Conservation (phyloP, 2,329 filamentous ascomycete species). For the Aureobasidium leucospermi region DNA sequence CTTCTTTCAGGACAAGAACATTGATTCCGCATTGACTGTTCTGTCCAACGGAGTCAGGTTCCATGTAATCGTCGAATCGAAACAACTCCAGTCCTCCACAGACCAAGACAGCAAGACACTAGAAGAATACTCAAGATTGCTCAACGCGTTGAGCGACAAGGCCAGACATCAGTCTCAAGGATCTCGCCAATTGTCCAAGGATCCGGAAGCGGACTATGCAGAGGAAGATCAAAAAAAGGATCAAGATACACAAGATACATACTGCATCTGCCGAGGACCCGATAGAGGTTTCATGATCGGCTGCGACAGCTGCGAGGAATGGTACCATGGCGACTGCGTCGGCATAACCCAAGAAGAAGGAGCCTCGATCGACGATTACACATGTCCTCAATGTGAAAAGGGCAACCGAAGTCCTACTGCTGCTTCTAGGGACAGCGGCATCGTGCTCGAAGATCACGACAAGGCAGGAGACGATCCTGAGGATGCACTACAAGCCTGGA, state of each 20-base stretch:
- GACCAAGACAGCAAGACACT: conserved; percentile 12
- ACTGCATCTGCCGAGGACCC: conserved; percentile 8
- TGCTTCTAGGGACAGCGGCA: conserved; percentile 9
- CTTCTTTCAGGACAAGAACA: conserved; percentile 27
- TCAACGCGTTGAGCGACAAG: conserved; percentile 17
- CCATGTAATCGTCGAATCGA: conserved; percentile 26
- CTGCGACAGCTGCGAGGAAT: conserved; percentile 73
- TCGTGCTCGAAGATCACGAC: conserved; percentile 16
- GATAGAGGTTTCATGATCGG: conserved; percentile 56
- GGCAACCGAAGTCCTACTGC: neutral
- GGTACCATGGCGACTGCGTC: conserved; percentile 76
- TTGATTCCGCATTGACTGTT: conserved; percentile 27
- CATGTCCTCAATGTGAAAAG: neutral
- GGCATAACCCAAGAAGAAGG: conserved; percentile 37
- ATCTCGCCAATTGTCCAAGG: neutral
- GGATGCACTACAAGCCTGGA: conserved; percentile 25
- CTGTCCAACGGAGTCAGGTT: conserved; percentile 25
- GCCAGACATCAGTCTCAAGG: conserved; percentile 2
- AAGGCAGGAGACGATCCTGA: conserved; percentile 16
- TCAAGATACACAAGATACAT: neutral
- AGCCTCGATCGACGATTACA: conserved; percentile 10
- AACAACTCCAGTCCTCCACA: conserved; percentile 18
- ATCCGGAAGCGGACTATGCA: conserved; percentile 16
- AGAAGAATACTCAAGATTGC: conserved; percentile 20
- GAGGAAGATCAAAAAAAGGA: neutral